phyloP scores from a whole-genome alignment of 257 asterid genomes.

The Craterostigma plantagineum region DNA sequence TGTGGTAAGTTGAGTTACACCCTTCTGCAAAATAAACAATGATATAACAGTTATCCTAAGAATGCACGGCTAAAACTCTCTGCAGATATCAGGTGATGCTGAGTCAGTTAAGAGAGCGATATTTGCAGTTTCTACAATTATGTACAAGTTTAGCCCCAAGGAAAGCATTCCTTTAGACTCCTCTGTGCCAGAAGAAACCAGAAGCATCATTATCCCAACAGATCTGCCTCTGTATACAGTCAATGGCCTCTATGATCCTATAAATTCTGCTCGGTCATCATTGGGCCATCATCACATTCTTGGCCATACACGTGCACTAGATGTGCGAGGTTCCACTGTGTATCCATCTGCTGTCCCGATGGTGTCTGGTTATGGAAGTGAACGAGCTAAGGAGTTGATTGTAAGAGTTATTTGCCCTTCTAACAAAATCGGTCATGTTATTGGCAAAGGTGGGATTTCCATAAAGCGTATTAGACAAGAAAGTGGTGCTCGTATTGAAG shows the following conservation, averaged over 20 bases:
- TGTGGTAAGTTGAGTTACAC: slow-evolving; percentile 51
- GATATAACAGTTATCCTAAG: slow-evolving; percentile 8
- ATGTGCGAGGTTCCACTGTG: slow-evolving; percentile 49
- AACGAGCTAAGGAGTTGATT: slow-evolving; percentile 47
- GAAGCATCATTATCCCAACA: slow-evolving; percentile 77
- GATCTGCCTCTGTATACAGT: slow-evolving; percentile 67
- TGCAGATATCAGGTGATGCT: slow-evolving; percentile 71
- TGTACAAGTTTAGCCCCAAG: slow-evolving; percentile 76
- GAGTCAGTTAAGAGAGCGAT: slow-evolving; percentile 74
- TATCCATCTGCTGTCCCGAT: slow-evolving; percentile 72
- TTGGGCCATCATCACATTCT: slow-evolving; percentile 49
- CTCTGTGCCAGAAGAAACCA: slow-evolving; percentile 48
- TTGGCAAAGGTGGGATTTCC: slow-evolving; percentile 80
- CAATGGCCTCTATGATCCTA: slow-evolving; percentile 50
- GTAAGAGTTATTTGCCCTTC: slow-evolving; percentile 67
- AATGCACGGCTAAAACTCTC: slow-evolving; percentile 9
- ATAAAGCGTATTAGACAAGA: slow-evolving; percentile 68
- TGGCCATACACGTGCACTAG: slow-evolving; percentile 45
- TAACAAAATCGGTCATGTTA: slow-evolving; percentile 70
- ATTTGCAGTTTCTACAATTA: slow-evolving; percentile 78
- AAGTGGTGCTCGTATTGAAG: slow-evolving; percentile 85
- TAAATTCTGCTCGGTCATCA: slow-evolving; percentile 29
- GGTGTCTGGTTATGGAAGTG: slow-evolving; percentile 56
- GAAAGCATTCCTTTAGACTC: slow-evolving; percentile 76
- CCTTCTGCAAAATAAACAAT: no score